These are phyloP conservation scores for Coemansia sp. DNA, from an alignment of 192 early-diverging fungal species.

Conservation along the genomic window DNA sequence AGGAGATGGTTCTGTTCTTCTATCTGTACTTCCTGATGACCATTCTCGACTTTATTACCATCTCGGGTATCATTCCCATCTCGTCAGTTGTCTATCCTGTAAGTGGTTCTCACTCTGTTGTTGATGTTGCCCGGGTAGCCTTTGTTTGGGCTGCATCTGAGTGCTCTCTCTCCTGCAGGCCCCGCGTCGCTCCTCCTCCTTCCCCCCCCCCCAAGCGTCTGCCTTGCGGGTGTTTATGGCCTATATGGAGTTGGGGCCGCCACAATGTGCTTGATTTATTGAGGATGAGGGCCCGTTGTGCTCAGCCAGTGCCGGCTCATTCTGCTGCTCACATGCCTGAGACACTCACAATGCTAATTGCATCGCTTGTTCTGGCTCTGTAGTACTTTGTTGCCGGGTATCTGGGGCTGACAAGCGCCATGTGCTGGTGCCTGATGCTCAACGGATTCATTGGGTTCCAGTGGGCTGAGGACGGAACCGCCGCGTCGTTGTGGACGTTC, in stretches of 20 bases:
- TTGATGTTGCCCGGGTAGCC: background rate
- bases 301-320: background rate
- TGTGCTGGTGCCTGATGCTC: conserved; percentile 88
- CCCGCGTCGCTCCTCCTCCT: background rate
- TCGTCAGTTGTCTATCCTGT: conserved; percentile 70
- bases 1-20: conserved; percentile 99
- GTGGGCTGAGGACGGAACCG: conserved; percentile 95
- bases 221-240: background rate
- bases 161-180: background rate
- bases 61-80: conserved; percentile 90
- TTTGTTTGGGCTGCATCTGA: background rate
- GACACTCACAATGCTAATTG: background rate
- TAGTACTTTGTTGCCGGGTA: conserved; percentile 85
- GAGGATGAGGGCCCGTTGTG: background rate
- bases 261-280: background rate
- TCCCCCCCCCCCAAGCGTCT: background rate
- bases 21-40: conserved; percentile 88
- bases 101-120: conserved; percentile 20
- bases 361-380: background rate
- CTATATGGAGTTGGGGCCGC: background rate
- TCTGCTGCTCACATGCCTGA: conserved; percentile 1
- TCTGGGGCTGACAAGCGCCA: conserved; percentile 76
- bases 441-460: conserved; percentile 97
- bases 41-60: conserved; percentile 84
- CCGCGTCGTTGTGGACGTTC: conserved; percentile 91